Evolutionary conservation across 495 filamentous ascomycete species (phyloP), one percentile per base, ranked within the genome.

Genomic region (Penicillium salamii): DNA sequence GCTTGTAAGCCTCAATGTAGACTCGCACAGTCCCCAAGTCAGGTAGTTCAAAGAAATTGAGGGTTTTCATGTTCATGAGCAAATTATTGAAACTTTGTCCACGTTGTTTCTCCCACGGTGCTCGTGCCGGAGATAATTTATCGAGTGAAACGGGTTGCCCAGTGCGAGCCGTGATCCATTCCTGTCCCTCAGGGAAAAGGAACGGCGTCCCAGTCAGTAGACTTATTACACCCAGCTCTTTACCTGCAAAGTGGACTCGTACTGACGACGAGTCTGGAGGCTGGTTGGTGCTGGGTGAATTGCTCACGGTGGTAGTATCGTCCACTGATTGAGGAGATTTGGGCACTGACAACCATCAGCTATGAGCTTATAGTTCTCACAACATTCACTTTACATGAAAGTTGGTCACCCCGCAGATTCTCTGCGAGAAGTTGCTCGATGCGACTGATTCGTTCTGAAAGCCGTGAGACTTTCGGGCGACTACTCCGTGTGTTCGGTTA

Each of bases 221-320:
- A 50, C 71, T 77, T 31, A 77, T 70, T 3, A 64, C 63, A 9
- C 77, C 74, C 5, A 79, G 45, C 50, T 76, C 66, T 34, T 67
- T 61, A 3, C 77, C 75, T 7, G 77, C 75, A 43, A 78, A 78
- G 46, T 78, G 74, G 7, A 78, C 66, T 5, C 71, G 69, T 18
- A 67, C 63, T 35, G 70, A 66, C 2, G 64, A 65, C 13, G 68
- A 57, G 9, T 59, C 47, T 13, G 55, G 47, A 1, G 54, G 49
- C 7, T 62, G 58, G 5, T 37, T 42, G 41, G n/a, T 51, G 31
- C 50, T 50, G 13, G 58, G 61, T 2, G 61, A 62, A 32, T 24
- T 61, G 37, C 55, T 49, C 7, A 53, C 42, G 20, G 54, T 61
- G n/a, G 47, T 38, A 26, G 20, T 41, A 21, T 13, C 46, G 33